These are phyloP conservation scores for Podaxis pistillaris DNA, from an alignment of 768 basidiomycete species.

Conservation along the genomic window DNA sequence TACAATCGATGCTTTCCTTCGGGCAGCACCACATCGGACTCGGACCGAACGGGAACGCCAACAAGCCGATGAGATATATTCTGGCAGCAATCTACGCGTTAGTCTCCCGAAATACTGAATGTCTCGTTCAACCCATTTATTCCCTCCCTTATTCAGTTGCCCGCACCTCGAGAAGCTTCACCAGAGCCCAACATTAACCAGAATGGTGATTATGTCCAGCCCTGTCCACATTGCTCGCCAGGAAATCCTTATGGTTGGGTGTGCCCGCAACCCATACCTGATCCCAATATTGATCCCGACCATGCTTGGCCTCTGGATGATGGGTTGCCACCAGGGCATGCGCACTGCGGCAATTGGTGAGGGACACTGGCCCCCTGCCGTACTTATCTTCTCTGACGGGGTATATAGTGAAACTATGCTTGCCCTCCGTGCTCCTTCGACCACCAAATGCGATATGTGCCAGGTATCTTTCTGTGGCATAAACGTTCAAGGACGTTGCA, in stretches of 20 bases:
- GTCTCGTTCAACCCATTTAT: background rate
- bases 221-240: constrained; percentile 74
- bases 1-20: constrained; percentile 69
- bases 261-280: constrained; percentile 77
- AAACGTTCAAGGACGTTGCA: constrained; percentile 70
- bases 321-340: constrained; percentile 77
- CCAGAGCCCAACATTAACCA: constrained; percentile 73
- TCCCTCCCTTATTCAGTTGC: constrained; percentile 49
- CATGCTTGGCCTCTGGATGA: constrained; percentile 78
- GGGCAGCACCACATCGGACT: constrained; percentile 64
- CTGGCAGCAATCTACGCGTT: constrained; percentile 63
- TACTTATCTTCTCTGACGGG: background rate
- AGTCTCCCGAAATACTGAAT: constrained; percentile 21
- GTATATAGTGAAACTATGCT: constrained; percentile 66
- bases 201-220: constrained; percentile 64
- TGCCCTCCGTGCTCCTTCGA: constrained; percentile 68
- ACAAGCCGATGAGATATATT: constrained; percentile 83
- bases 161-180: constrained; percentile 70
- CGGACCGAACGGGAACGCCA: constrained; percentile 69
- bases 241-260: constrained; percentile 77
- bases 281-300: constrained; percentile 66
- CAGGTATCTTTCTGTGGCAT: constrained; percentile 83
- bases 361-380: constrained; percentile 17
- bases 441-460: constrained; percentile 84
- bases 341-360: constrained; percentile 80